These are phyloP conservation scores for Bondarzewia mesenterica DNA, from an alignment of 1,284 basidiomycete species.

Conservation along the genomic window DNA sequence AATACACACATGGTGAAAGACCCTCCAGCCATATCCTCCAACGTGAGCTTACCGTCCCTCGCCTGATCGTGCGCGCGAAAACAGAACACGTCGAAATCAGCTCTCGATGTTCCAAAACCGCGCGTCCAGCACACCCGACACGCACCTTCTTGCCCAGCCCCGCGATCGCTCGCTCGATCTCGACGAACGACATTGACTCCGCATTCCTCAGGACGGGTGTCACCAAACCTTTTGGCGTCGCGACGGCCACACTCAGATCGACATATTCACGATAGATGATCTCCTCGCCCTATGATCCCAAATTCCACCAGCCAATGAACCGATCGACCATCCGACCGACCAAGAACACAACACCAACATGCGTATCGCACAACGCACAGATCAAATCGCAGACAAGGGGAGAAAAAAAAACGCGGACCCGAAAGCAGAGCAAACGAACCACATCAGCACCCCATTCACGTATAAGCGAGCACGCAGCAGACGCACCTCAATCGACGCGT, in stretches of 20 bases:
- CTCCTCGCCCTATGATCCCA: constrained; percentile 53
- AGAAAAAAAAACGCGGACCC: too few relatives aligned
- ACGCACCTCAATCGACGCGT: constrained; percentile 80
- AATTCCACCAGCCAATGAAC: neutral
- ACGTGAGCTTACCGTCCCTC: constrained; percentile 87
- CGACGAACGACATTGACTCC: constrained; percentile 81
- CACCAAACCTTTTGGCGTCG: constrained; percentile 95
- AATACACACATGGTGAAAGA: constrained; percentile 88
- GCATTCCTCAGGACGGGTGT: constrained; percentile 94
- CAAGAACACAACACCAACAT: constrained; percentile 1
- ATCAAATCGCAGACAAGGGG: neutral
- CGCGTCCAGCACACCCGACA: neutral
- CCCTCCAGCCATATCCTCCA: constrained; percentile 97
- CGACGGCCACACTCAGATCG: constrained; percentile 91
- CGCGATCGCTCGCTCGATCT: constrained; percentile 91
- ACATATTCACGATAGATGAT: constrained; percentile 96
- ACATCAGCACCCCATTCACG: too few relatives aligned
- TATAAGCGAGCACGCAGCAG: too few relatives aligned
- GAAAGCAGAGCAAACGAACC: too few relatives aligned
- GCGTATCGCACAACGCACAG: neutral
- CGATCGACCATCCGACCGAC: neutral
- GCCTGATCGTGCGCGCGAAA: constrained; percentile 42
- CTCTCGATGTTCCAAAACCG: neutral
- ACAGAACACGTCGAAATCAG: neutral
- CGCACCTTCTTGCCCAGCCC: constrained; percentile 83